Evolutionary conservation across 805 yeast species (phyloP), one percentile per base, ranked within the genome.

Genomic region (Teunomyces kruisii): DNA sequence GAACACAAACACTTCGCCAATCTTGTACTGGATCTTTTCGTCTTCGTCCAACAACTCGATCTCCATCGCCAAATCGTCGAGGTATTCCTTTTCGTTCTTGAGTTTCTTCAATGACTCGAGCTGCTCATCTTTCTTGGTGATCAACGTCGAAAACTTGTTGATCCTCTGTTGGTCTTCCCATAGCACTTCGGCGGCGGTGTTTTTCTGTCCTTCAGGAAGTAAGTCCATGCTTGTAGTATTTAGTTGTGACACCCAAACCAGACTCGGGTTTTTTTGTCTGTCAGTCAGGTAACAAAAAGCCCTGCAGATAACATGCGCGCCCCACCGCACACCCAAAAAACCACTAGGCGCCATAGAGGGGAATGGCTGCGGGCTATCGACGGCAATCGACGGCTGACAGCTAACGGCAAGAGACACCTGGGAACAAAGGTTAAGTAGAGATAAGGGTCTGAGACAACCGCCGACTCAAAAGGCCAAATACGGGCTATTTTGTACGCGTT

Each of bases 121-220:
- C 10, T 83, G 61, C 14, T 74, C 74, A 52, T 87, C 89, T 53
- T 84, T 83, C 48, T 84, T 81, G 52, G 83, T 73, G 48, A 90
- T 88, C 50, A 90, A 73, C 38, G 90, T 86, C 12, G 96, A 88
- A 61, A 94, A 92, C 61, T 81, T 81, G 66, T 92, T 94, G 70
- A 92, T 92, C 59, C 80, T 80, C 60, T 86, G 83, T 68, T 92
- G 99, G 62, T 92, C 98, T 46, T 80, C 88, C 85, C 88, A 83
- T 22, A 76, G 66, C 19, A 86, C 95, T 51, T 84, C 88, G 0
- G 74, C 63, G 15, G 68, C 63, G 4, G 75, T 74, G 58, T 80
- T 80, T 40, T 61, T 61, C 51, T 78, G 79, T 22, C 84, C 84
- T 51, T 75, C 74, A 2, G 86, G 85, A 44, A 80, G 64, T 32